Evolutionary conservation across 371 early-diverging fungal genomes (phyloP).

Genomic region (Zychaea mexicana): DNA sequence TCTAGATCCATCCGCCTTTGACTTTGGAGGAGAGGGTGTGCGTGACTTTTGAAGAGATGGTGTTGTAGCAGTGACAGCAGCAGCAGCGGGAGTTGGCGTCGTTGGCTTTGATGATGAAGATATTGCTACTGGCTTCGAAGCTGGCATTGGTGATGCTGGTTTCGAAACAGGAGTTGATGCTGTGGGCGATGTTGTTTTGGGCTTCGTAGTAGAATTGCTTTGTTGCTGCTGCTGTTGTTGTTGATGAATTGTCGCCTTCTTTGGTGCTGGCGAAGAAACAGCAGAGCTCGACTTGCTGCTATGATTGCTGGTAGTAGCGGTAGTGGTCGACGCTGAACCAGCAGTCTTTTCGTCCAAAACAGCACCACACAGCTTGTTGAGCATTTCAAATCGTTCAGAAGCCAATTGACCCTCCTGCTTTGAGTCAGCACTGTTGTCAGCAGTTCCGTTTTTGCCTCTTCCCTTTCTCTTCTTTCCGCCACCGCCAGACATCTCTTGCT

Average conservation of each 20-base stretch:
- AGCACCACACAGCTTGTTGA: not conserved
- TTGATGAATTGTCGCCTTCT: not conserved
- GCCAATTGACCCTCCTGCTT: not conserved
- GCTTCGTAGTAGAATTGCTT: no score
- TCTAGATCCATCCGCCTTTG: not conserved
- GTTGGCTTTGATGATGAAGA: constrained; percentile 39
- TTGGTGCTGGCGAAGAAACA: not conserved
- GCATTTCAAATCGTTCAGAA: not conserved
- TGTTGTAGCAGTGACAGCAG: not conserved
- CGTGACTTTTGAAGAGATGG: not conserved
- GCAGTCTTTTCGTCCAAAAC: not conserved
- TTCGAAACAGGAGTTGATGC: not conserved
- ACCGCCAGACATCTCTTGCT: not conserved
- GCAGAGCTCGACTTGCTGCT: not conserved
- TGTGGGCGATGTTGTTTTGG: not conserved
- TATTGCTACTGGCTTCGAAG: not conserved
- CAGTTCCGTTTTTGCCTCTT: constrained; percentile 38
- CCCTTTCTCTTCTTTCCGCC: constrained; percentile 30
- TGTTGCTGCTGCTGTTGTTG: not conserved
- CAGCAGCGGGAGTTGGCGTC: constrained; percentile 43
- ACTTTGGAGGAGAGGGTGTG: not conserved
- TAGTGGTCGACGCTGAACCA: not conserved
- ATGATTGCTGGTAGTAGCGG: no score
- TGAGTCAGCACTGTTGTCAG: constrained; percentile 4
- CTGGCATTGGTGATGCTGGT: not conserved